Base-by-base conservation (phyloP, 2,329 filamentous ascomycete genomes). In the Diplocarpon mali region DNA sequence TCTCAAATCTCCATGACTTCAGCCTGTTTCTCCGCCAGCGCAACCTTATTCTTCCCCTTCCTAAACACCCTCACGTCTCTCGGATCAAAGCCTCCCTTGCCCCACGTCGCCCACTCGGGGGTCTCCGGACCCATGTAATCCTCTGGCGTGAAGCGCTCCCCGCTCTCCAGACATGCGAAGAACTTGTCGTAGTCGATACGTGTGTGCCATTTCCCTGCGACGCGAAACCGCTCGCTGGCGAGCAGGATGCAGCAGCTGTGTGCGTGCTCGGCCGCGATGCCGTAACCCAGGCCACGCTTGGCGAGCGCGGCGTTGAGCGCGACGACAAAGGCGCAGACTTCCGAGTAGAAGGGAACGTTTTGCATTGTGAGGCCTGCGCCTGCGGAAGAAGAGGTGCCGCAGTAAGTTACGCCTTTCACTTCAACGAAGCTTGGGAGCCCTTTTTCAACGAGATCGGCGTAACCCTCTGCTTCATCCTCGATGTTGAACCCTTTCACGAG, bases 401-500 rank as follows among this genome's bases (percentile, higher is more conserved):
- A 96, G 68, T 92, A 96, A 0, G 90, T 96, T 31, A 96, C 90
- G 44, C 90, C 90, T 69, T 96, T 96, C 64, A 96, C 76, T 68
- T 96, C 90, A 39, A 96, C 79, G 60, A 96, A 95, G 63, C 86
- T 90, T 0, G 90, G 90, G 16, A 95, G 71, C 0, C 84, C 89
- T 53, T 80, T 79, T 60, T 89, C 85, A 14, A 96, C 84, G 1
- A 96, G 78, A 58, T 86, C 80, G 0, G 90, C 90, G 60, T 98
- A 96, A 4, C 90, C 90, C 53, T 82, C 76, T 5, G 82, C 87
- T 64, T 95, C 92, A 55, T 95, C 89, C 17, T 95, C 90, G 52
- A 96, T 79, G 62, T 98, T 96, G 75, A 98, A 96, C 2, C 89
- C 90, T 68, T 96, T 96, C 61, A 96, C 92, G 2, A 98, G 79